Evolutionary conservation across 352 stramenopile species (phyloP), one percentile per base, ranked within the genome.

Genomic region (Phytophthora sp.): DNA sequence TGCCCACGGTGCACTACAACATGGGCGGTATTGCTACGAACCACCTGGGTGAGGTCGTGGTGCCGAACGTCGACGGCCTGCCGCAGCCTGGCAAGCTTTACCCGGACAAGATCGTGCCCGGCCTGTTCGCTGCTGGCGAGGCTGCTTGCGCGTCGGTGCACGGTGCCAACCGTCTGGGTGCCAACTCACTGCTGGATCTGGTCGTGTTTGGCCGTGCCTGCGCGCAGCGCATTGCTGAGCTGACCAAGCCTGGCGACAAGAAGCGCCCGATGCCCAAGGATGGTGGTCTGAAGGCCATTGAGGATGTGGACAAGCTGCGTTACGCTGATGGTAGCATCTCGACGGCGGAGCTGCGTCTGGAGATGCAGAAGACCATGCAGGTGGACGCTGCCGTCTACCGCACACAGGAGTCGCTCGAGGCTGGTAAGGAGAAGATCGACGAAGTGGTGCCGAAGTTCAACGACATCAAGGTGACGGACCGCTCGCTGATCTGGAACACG

Each of bases 1-100:
- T 99, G 24, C 97, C 97, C 17, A 99, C 96, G 18, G 96, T 99
- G 31, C 96, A 99, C 78, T 99, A 99, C 84, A 99, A 99, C 74
- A 99, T 99, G 96, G 97, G 97, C 48, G 97, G 97, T 55, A 97
- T 99, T 44, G 92, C 96, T 23, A 99, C 97, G 31, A 99, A 99
- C 70, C 84, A 99, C 68, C 64, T 91, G 65, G 97, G 94, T 38
- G 93, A 99, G 81, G 96, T 99, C 11, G 76, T 95, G 5, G 71
- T 88, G 42, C 84, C 86, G 6, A 85, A 82, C 46, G 35, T 72
- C 13, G 44, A 58, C 11, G 68, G 94, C 50, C 48, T 84, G 42
- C 93, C 91, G 10, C 75, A 94, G 13, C 91, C 92, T 56, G 79
- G 91, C 64, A 66, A 80, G 21, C 77, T 89, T 32, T 84, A 97